These are phyloP conservation scores for Eurotiales sp. DNA, from an alignment of 2,329 filamentous ascomycete genomes.

Conservation along the genomic window DNA sequence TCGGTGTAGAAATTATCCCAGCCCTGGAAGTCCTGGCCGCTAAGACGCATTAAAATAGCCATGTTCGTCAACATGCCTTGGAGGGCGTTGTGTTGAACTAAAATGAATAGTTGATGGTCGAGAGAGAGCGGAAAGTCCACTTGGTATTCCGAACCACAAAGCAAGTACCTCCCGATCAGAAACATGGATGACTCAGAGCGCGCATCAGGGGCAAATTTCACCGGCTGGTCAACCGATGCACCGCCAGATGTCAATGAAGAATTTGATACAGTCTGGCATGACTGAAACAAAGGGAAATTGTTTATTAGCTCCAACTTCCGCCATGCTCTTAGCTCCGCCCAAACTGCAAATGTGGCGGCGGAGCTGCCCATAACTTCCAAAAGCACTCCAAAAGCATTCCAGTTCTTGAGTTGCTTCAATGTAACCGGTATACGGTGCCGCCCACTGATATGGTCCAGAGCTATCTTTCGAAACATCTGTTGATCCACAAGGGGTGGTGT, in stretches of 20 bases:
- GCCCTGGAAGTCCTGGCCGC: constrained; percentile 8
- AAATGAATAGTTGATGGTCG: constrained; percentile 6
- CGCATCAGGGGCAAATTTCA: background rate
- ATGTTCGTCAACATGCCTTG: constrained; percentile 10
- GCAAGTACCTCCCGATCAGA: constrained; percentile 1
- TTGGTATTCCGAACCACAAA: constrained; percentile 3
- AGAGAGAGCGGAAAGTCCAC: constrained; percentile 6
- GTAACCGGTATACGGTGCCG: constrained; percentile 7
- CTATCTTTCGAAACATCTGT: background rate
- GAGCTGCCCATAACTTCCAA: constrained; percentile 4
- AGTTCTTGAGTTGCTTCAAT: constrained; percentile 5
- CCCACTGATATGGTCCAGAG: constrained; percentile 10
- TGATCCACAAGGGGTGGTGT: background rate
- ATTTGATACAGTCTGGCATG: background rate
- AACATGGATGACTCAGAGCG: background rate
- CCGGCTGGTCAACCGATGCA: background rate
- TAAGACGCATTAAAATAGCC: constrained; percentile 6
- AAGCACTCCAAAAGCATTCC: constrained; percentile 2
- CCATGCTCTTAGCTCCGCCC: constrained; percentile 10
- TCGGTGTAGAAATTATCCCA: constrained; percentile 13
- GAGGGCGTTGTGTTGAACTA: constrained; percentile 11
- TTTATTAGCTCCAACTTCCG: constrained; percentile 6
- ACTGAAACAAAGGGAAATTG: background rate
- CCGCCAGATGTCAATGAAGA: background rate
- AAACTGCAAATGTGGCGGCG: constrained; percentile 2